Evolutionary conservation across 257 asterid species (phyloP).

Genomic region (Salvia hispanica): DNA sequence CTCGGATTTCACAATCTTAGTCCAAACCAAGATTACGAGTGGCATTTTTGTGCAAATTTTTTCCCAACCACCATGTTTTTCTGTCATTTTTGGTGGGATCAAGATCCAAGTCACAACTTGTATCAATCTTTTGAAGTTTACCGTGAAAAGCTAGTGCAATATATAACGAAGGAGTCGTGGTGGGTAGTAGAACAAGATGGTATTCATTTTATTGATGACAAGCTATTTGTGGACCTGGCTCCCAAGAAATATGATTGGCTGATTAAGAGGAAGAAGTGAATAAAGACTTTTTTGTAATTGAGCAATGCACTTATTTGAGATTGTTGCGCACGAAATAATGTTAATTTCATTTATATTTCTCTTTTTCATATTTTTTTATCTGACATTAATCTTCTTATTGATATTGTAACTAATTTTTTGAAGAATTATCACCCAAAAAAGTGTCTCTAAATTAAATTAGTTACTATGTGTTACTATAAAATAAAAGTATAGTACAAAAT

Average conservation of each 20-base stretch:
- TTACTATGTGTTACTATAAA: no score
- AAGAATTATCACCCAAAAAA: no score
- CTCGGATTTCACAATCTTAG: background rate
- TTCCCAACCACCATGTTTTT: background rate
- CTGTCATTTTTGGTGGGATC: conserved; percentile 14
- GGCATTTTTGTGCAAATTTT: background rate
- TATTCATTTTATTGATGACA: background rate
- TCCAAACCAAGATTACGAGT: background rate
- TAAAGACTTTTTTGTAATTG: no score
- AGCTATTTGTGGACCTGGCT: background rate
- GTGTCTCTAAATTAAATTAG: no score
- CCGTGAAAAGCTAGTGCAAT: background rate
- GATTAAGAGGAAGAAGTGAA: background rate
- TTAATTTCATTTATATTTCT: no score
- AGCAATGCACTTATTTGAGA: background rate
- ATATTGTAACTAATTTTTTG: no score
- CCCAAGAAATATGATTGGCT: background rate
- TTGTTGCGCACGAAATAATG: background rate
- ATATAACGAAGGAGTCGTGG: background rate
- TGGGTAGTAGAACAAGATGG: background rate
- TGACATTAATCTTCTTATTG: no score
- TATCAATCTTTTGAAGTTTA: background rate
- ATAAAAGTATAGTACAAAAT: no score
- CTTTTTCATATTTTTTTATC: no score
- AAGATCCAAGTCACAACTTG: no score